Percentiles rank a stretch among this genome's conserved stretches.
phyloP scores from a whole-genome alignment of 495 filamentous ascomycete genomes.

The Corynascus novoguineensis region DNA sequence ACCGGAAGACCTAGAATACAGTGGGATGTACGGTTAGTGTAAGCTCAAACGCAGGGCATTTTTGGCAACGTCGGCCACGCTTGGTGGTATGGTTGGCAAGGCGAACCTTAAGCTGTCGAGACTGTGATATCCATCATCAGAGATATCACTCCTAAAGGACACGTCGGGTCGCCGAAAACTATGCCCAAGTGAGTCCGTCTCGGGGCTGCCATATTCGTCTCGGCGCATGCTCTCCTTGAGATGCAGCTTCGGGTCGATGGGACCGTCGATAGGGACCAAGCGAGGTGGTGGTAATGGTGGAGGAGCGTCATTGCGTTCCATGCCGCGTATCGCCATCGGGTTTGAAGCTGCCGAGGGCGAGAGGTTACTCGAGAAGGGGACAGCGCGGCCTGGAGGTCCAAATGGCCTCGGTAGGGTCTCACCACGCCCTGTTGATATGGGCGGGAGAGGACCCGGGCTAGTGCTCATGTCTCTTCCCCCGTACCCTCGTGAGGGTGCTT shows the following conservation, averaged over 20 bases:
- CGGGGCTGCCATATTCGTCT: constrained; percentile 18
- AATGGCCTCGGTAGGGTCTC: constrained; percentile 18
- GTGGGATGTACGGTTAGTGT: constrained; percentile 12
- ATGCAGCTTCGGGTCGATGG: constrained; percentile 29
- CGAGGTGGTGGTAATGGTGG: constrained; percentile 48
- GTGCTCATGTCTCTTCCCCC: constrained; percentile 19
- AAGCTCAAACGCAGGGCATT: not conserved
- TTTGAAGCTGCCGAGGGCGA: constrained; percentile 30
- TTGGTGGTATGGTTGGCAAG: not conserved
- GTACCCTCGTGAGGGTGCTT: constrained; percentile 21
- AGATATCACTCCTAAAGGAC: constrained; percentile 26
- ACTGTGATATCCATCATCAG: constrained; percentile 52
- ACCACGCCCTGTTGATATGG: constrained; percentile 27
- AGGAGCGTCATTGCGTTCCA: constrained; percentile 28
- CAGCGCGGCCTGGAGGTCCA: constrained; percentile 11
- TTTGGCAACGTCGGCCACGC: not conserved
- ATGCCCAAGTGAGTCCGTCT: constrained; percentile 27
- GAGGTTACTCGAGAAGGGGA: constrained; percentile 24
- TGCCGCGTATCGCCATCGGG: constrained; percentile 35
- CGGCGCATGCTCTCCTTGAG: constrained; percentile 25
- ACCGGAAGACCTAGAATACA: constrained; percentile 22
- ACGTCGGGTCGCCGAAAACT: constrained; percentile 23
- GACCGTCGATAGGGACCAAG: constrained; percentile 35
- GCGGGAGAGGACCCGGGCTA: constrained; percentile 20
- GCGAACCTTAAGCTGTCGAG: constrained; percentile 39